Conservation (phyloP, 495 filamentous ascomycete genomes). For the Acidiella bohemica region DNA sequence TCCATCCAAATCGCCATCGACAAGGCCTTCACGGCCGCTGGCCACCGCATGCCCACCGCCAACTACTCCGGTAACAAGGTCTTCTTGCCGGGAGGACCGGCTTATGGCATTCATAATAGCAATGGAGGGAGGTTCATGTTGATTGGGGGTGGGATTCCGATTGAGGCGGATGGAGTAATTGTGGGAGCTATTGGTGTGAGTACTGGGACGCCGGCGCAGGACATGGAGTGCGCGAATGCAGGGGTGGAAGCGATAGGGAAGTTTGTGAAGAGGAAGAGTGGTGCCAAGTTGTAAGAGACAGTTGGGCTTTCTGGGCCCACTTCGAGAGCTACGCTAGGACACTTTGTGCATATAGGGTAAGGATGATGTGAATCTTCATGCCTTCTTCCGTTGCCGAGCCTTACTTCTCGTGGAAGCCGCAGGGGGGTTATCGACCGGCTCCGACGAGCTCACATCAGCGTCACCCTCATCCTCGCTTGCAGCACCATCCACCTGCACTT, state of each 20-base stretch:
- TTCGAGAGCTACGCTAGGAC: no score
- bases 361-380: neutral
- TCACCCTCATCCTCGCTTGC: slow-evolving; percentile 2
- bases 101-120: slow-evolving; percentile 27
- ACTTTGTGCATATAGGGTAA: no score
- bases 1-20: slow-evolving; percentile 31
- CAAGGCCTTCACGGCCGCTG: slow-evolving; percentile 32
- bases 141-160: slow-evolving; percentile 29
- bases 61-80: slow-evolving; percentile 25
- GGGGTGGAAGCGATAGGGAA: slow-evolving; percentile 26
- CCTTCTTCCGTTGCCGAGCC: slow-evolving; percentile 12
- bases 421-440: neutral
- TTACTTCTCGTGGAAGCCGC: slow-evolving; percentile 14
- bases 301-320: no score
- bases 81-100: slow-evolving; percentile 28
- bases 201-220: slow-evolving; percentile 29
- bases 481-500: slow-evolving; percentile 9
- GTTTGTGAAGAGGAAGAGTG: slow-evolving; percentile 18
- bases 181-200: slow-evolving; percentile 29
- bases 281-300: slow-evolving; percentile 20
- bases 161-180: slow-evolving; percentile 23
- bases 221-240: slow-evolving; percentile 25
- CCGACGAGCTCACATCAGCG: neutral
- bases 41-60: slow-evolving; percentile 27
- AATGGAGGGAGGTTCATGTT: slow-evolving; percentile 28